These are phyloP conservation scores for Jamesozyma lodderae DNA, from an alignment of 805 yeast genomes.

Conservation along the genomic window DNA sequence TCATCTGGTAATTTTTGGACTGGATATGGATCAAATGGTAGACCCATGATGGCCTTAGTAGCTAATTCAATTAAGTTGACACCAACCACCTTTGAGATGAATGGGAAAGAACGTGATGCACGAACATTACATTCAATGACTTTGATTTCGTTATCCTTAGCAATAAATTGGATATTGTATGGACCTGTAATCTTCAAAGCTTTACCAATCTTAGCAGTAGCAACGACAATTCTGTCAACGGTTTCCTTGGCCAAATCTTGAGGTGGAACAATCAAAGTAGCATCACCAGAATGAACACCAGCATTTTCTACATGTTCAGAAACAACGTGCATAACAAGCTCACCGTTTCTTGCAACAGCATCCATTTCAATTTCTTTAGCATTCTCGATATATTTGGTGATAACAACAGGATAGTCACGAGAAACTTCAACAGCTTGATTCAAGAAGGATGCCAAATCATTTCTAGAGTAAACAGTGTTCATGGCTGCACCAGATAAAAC, in stretches of 20 bases:
- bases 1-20: slow-evolving; percentile 81
- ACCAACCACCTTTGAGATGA: slow-evolving; percentile 94
- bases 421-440: slow-evolving; percentile 95
- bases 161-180: slow-evolving; percentile 91
- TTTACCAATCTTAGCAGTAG: slow-evolving; percentile 91
- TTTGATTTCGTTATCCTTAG: slow-evolving; percentile 90
- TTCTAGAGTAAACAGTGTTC: slow-evolving; percentile 89
- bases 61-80: slow-evolving; percentile 96
- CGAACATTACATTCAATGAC: slow-evolving; percentile 98
- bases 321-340: slow-evolving; percentile 92
- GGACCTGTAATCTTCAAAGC: slow-evolving; percentile 97
- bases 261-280: slow-evolving; percentile 93
- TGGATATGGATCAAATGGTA: slow-evolving; percentile 85
- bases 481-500: slow-evolving; percentile 98
- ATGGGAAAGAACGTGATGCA: slow-evolving; percentile 99
- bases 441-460: slow-evolving; percentile 78
- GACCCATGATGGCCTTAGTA: slow-evolving; percentile 85
- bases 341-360: slow-evolving; percentile 93
- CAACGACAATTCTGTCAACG: slow-evolving; percentile 81
- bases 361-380: slow-evolving; percentile 99
- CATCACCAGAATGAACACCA: slow-evolving; percentile 99
- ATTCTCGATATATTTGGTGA: slow-evolving; percentile 91
- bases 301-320: slow-evolving; percentile 99
- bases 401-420: slow-evolving; percentile 95
- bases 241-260: slow-evolving; percentile 91